phyloP scores from a whole-genome alignment of 495 filamentous ascomycete genomes.

The Thermothielavioides terrestris region DNA sequence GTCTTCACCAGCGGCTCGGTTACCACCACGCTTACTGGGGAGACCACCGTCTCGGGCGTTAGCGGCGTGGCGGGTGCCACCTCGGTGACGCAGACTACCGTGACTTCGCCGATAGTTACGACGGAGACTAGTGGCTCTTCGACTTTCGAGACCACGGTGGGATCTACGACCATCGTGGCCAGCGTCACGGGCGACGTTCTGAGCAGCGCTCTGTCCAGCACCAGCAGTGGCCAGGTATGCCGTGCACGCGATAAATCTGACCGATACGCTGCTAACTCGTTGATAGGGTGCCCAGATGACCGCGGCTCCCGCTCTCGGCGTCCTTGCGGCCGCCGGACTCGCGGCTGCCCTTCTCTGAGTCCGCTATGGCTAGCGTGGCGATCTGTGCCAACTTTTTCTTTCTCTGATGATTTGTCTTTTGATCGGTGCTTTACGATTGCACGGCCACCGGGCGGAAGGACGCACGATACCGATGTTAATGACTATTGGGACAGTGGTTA shows the following conservation, averaged over 20 bases:
- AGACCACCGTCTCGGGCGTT: conserved; percentile 14
- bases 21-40: conserved; percentile 19
- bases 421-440: conserved; percentile 16
- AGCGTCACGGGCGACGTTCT: conserved; percentile 8
- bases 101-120: conserved; percentile 10
- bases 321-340: conserved; percentile 30
- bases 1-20: conserved; percentile 17
- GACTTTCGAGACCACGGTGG: conserved; percentile 14
- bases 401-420: conserved; percentile 12
- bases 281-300: conserved; percentile 22
- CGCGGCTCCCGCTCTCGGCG: conserved; percentile 24
- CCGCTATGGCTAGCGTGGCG: neutral
- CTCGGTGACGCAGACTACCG: neutral
- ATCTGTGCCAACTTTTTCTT: conserved; percentile 1
- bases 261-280: neutral
- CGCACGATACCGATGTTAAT: conserved; percentile 22
- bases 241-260: neutral
- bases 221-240: conserved; percentile 16
- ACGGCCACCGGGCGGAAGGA: conserved; percentile 6
- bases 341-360: conserved; percentile 26
- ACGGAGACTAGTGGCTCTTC: conserved; percentile 4
- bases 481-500: conserved; percentile 15
- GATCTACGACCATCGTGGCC: conserved; percentile 10
- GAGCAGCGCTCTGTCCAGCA: conserved; percentile 9
- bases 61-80: conserved; percentile 14